phyloP scores from a whole-genome alignment of 2,329 filamentous ascomycete genomes.

The Exophiala phaeomuriformis region DNA sequence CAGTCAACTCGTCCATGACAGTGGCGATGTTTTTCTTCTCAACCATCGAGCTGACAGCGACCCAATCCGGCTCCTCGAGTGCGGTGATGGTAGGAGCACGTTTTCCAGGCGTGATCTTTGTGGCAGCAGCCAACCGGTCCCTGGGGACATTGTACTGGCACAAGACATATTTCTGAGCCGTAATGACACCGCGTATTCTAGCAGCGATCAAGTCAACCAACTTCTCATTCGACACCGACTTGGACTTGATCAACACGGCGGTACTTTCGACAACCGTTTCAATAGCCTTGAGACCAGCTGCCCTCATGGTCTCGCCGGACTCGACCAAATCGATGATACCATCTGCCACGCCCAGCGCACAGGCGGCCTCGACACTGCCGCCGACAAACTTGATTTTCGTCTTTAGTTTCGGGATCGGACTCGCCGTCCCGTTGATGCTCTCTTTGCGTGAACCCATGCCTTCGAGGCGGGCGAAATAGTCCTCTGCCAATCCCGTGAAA shows the following conservation, averaged over 20 bases:
- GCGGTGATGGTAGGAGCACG: constrained; percentile 86
- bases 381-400: constrained; percentile 93
- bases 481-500: constrained; percentile 75
- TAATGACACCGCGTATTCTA: constrained; percentile 88
- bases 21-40: constrained; percentile 76
- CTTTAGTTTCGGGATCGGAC: constrained; percentile 49
- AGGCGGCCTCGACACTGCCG: constrained; percentile 94
- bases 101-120: constrained; percentile 81
- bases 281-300: constrained; percentile 86
- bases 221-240: constrained; percentile 67
- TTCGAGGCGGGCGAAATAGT: constrained; percentile 79
- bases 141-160: constrained; percentile 94
- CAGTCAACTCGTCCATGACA: constrained; percentile 77
- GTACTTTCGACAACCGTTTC: constrained; percentile 85
- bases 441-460: constrained; percentile 33
- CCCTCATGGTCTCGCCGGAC: constrained; percentile 97
- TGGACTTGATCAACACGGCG: constrained; percentile 87
- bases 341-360: constrained; percentile 88
- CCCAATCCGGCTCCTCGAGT: constrained; percentile 83
- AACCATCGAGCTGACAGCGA: constrained; percentile 91
- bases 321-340: constrained; percentile 97
- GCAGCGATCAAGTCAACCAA: constrained; percentile 78
- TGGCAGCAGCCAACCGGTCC: constrained; percentile 57
- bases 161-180: constrained; percentile 84
- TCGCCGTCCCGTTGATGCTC: constrained; percentile 33